Evolutionary conservation across 768 basidiomycete genomes (phyloP).

Genomic region (Asterophora lycoperdoides): DNA sequence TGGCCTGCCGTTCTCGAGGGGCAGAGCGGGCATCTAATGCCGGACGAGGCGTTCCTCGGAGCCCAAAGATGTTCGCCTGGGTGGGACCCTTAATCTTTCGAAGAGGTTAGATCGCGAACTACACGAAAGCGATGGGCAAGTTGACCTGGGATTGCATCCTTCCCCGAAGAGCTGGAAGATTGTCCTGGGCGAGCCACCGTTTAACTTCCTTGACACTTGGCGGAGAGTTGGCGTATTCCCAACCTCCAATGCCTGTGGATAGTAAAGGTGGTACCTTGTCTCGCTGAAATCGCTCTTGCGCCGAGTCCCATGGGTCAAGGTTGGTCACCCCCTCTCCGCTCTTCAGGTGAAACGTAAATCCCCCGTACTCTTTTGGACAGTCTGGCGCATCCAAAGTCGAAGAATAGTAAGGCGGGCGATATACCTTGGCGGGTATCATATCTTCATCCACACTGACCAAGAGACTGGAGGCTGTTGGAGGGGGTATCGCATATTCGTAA

Average conservation of each 20-base stretch:
- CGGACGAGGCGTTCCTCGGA: conserved; percentile 48
- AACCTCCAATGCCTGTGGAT: conserved; percentile 46
- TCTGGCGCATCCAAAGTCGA: conserved; percentile 64
- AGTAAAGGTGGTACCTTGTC: conserved; percentile 14
- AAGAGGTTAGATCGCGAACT: neutral
- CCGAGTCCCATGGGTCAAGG: conserved; percentile 57
- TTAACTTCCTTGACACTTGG: conserved; percentile 55
- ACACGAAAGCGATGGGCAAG: neutral
- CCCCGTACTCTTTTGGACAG: conserved; percentile 72
- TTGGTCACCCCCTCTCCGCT: conserved; percentile 53
- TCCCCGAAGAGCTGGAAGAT: conserved; percentile 10
- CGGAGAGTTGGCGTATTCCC: conserved; percentile 77
- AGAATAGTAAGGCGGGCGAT: conserved; percentile 81
- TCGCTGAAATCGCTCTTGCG: neutral
- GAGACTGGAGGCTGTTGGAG: conserved; percentile 50
- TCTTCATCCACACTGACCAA: conserved; percentile 39
- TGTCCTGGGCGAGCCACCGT: conserved; percentile 45
- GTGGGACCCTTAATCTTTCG: conserved; percentile 69
- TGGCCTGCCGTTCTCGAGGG: conserved; percentile 58
- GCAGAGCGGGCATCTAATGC: conserved; percentile 17
- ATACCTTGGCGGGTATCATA: conserved; percentile 55
- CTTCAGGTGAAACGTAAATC: conserved; percentile 67
- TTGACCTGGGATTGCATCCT: conserved; percentile 44
- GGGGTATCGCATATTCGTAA: conserved; percentile 44
- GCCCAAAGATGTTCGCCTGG: conserved; percentile 65